Evolutionary conservation across 2,329 filamentous ascomycete genomes (phyloP).

Genomic region (Monosporascus sp.): DNA sequence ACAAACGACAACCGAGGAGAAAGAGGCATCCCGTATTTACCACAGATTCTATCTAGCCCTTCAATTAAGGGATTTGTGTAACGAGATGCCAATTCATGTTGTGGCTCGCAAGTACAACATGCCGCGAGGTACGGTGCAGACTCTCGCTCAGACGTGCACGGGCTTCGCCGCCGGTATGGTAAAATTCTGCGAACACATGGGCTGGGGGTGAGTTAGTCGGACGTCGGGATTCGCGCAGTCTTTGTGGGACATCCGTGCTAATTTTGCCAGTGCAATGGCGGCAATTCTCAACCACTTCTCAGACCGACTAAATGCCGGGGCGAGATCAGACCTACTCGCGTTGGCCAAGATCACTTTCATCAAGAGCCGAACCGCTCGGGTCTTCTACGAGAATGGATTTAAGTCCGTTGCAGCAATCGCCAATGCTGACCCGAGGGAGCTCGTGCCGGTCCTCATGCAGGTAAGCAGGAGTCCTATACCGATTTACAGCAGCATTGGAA

Average conservation of each 20-base stretch:
- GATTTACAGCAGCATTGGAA: slow-evolving; percentile 3
- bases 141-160: slow-evolving; percentile 67
- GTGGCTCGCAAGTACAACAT: slow-evolving; percentile 67
- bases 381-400: slow-evolving; percentile 75
- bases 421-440: slow-evolving; percentile 61
- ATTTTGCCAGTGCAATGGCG: slow-evolving; percentile 53
- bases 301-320: slow-evolving; percentile 67
- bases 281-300: slow-evolving; percentile 71
- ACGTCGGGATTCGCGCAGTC: not conserved
- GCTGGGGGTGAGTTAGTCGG: slow-evolving; percentile 52
- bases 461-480: slow-evolving; percentile 30
- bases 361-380: slow-evolving; percentile 67
- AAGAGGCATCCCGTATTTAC: slow-evolving; percentile 58
- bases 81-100: slow-evolving; percentile 65
- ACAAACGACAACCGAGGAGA: slow-evolving; percentile 56
- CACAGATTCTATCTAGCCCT: slow-evolving; percentile 69
- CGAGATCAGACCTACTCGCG: slow-evolving; percentile 63
- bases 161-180: slow-evolving; percentile 76
- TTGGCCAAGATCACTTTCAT: slow-evolving; percentile 69
- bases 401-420: slow-evolving; percentile 63
- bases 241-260: slow-evolving; percentile 3
- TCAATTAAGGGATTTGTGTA: slow-evolving; percentile 73
- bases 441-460: slow-evolving; percentile 69
- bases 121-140: slow-evolving; percentile 66
- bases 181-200: slow-evolving; percentile 74